Percentiles rank a stretch among this genome's conserved stretches.
Conservation (phyloP, 202 grass and related monocot genomes). For the Panicum virgatum region DNA sequence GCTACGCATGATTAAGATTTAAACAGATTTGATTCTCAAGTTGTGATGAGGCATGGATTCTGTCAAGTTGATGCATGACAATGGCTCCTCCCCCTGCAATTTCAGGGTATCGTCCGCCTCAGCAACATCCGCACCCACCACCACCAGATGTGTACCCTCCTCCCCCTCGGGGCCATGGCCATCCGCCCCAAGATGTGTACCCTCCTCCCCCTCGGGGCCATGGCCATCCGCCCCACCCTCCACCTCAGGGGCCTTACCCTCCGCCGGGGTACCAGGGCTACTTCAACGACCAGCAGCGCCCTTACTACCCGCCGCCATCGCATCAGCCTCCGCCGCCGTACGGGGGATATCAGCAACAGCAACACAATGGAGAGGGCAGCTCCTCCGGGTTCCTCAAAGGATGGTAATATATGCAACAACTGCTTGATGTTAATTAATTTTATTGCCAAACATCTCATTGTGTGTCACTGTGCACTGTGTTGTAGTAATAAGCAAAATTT, state of each 20-base stretch:
- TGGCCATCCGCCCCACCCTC: slow-evolving; percentile 25
- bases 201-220: slow-evolving; percentile 33
- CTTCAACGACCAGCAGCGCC: slow-evolving; percentile 41
- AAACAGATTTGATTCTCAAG: background rate
- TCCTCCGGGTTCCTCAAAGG: slow-evolving; percentile 43
- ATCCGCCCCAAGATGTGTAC: slow-evolving; percentile 24
- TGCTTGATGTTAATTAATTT: background rate
- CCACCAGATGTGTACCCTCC: slow-evolving; percentile 27
- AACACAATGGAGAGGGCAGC: background rate
- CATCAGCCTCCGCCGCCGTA: background rate
- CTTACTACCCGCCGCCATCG: slow-evolving; percentile 36
- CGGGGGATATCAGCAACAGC: background rate
- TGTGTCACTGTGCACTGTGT: background rate
- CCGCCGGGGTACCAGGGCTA: slow-evolving; percentile 48
- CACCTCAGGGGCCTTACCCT: slow-evolving; percentile 36
- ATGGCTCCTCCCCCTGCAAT: background rate
- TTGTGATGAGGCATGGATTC: background rate
- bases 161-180: slow-evolving; percentile 12
- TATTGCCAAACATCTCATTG: background rate
- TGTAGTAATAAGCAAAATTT: background rate
- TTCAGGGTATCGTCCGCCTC: slow-evolving; percentile 32
- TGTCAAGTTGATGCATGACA: background rate
- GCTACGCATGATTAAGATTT: background rate
- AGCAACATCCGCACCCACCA: slow-evolving; percentile 23
- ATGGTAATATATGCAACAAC: slow-evolving; percentile 30